Conservation (phyloP, 2,329 filamentous ascomycete species). For the Calonectria leucothoes region DNA sequence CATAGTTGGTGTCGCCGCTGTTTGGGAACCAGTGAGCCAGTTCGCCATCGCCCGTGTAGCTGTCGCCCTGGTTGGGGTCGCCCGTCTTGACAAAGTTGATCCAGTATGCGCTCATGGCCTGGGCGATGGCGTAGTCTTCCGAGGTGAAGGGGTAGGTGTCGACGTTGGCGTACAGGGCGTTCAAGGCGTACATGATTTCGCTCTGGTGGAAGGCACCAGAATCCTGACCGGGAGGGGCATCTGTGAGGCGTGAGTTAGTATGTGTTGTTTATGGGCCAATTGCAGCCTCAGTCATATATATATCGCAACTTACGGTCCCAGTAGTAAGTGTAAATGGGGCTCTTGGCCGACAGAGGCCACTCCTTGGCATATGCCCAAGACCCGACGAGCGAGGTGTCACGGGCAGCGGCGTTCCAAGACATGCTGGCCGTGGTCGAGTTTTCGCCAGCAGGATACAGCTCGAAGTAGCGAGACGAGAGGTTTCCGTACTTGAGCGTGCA, state of each 20-base stretch:
- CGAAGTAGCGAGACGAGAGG: slow-evolving; percentile 3
- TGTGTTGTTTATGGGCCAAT: too few species aligned
- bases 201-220: slow-evolving; percentile 11
- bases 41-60: not conserved
- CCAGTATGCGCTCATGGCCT: slow-evolving; percentile 12
- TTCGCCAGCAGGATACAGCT: not conserved
- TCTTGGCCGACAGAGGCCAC: not conserved
- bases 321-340: slow-evolving; percentile 10
- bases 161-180: slow-evolving; percentile 8
- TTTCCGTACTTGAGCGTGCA: slow-evolving; percentile 5
- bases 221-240: slow-evolving; percentile 8
- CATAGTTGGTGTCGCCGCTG: not conserved
- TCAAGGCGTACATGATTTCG: slow-evolving; percentile 13
- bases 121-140: not conserved
- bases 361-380: slow-evolving; percentile 2
- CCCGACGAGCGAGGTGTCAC: not conserved
- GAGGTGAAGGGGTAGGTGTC: not conserved
- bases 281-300: not conserved
- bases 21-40: slow-evolving; percentile 8
- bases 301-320: slow-evolving; percentile 1
- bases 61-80: slow-evolving; percentile 3
- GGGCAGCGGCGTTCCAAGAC: not conserved
- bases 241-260: not conserved
- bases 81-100: slow-evolving; percentile 12
- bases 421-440: not conserved